phyloP scores from a whole-genome alignment of 1,284 basidiomycete genomes.

The Moesziomyces antarcticus region DNA sequence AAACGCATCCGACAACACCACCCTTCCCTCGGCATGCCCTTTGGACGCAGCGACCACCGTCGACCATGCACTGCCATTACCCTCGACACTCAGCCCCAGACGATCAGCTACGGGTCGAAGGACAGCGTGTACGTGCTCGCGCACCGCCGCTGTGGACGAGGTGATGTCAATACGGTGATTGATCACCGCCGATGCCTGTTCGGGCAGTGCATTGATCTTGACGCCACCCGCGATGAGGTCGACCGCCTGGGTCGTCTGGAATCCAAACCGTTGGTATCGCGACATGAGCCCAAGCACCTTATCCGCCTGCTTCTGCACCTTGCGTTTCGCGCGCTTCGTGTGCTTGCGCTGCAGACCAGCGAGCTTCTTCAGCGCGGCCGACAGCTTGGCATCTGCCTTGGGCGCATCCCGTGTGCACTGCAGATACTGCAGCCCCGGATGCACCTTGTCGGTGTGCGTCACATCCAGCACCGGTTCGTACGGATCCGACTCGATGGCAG shows the following conservation, averaged over 20 bases:
- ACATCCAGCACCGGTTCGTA: constrained; percentile 68
- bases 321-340: not conserved
- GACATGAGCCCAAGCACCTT: constrained; percentile 14
- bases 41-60: constrained; percentile 8
- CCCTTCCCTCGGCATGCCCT: constrained; percentile 1
- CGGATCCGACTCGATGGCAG: constrained; percentile 73
- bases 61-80: constrained; percentile 17
- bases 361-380: constrained; percentile 69
- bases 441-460: constrained; percentile 38
- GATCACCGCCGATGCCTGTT: constrained; percentile 72
- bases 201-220: constrained; percentile 76
- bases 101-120: constrained; percentile 70
- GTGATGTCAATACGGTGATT: constrained; percentile 74
- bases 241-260: constrained; percentile 78
- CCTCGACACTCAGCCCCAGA: constrained; percentile 72
- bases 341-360: constrained; percentile 55
- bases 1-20: constrained; percentile 67
- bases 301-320: constrained; percentile 18
- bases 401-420: constrained; percentile 72
- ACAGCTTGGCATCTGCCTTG: constrained; percentile 70
- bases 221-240: constrained; percentile 77
- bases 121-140: constrained; percentile 70
- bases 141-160: constrained; percentile 71
- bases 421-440: constrained; percentile 70
- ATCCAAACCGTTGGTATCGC: constrained; percentile 68